Evolutionary conservation across 768 basidiomycete species (phyloP), one percentile per base, ranked within the genome.

Genomic region (Polyporus arcularius): DNA sequence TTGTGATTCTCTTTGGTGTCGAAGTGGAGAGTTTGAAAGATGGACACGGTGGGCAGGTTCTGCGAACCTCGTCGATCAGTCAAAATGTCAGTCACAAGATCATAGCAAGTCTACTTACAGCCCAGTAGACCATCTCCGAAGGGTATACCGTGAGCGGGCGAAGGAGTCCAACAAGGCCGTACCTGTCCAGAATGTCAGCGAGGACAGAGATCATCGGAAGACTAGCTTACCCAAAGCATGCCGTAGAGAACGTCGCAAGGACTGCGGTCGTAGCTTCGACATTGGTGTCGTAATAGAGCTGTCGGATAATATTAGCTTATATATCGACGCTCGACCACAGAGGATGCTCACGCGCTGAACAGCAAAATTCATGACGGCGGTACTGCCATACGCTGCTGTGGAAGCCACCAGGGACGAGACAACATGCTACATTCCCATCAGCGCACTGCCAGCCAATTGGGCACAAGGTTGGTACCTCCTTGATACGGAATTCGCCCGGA

Each of bases 51-150:
- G 0, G 84, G 84, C 21, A 86, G 69, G 66, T 81, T 84, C 82
- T 84, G 46, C 9, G 31, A 30, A 15, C 12, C 31, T 11, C 18
- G 30, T 26, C 28, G 18, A 35, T 41, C 3, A 63, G 28, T 49
- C 50, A 7, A 46, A 30, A 26, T 30, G 42, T 28, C 7, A 21
- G n/a, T 12, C 18, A 45, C 30, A 15, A 9, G 16, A 10, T 26
- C 52, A 15, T 28, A 32, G 11, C 10, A 26, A 2, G 21, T 26
- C 21, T 26, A 74, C 80, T 60, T 66, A 84, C 83, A 45, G 60
- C 55, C 84, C 84, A 85, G 62, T 85, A 86, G 16, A 87, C 83
- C 83, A 84, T 83, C 68, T 85, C 84, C n/a, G 81, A 80, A 0
- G 84, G 84, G 67, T 85, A 84, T 7, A 86, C 83, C 0, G 82